These are phyloP conservation scores for Yamadazyma kitorensis DNA, from an alignment of 805 yeast species.

Conservation along the genomic window DNA sequence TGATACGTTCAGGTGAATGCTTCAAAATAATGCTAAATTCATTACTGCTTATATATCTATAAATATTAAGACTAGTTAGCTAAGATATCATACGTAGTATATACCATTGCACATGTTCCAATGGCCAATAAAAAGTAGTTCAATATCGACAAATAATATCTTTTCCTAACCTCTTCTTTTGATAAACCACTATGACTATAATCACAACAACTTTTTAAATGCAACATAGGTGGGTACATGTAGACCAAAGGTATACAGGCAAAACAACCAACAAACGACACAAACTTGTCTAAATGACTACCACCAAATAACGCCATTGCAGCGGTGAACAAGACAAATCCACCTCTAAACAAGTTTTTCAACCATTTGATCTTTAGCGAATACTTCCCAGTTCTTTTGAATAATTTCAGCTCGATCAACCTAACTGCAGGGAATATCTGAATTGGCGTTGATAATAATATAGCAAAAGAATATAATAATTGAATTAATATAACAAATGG, in stretches of 20 bases:
- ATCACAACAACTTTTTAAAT: slow-evolving; percentile 50
- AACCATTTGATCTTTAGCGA: slow-evolving; percentile 57
- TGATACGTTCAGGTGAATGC: slow-evolving; percentile 11
- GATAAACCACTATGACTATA: slow-evolving; percentile 1
- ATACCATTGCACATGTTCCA: slow-evolving; percentile 62
- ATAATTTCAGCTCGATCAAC: slow-evolving; percentile 62
- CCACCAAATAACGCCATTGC: slow-evolving; percentile 66
- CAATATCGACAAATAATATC: slow-evolving; percentile 35
- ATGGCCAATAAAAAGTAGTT: slow-evolving; percentile 51
- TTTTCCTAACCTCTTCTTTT: slow-evolving; percentile 25
- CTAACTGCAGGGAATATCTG: slow-evolving; percentile 79
- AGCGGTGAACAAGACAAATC: slow-evolving; percentile 53
- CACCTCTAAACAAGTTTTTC: slow-evolving; percentile 57
- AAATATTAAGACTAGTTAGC: neutral
- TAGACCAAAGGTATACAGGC: slow-evolving; percentile 85
- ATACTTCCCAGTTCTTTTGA: slow-evolving; percentile 54
- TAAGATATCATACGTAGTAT: slow-evolving; percentile 63
- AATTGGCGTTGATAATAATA: slow-evolving; percentile 74
- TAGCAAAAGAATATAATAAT: slow-evolving; percentile 70
- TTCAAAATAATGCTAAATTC: neutral
- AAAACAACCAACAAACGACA: slow-evolving; percentile 78
- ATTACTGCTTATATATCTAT: neutral
- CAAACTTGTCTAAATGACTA: slow-evolving; percentile 66
- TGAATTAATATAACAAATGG: slow-evolving; percentile 62
- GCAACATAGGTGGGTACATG: slow-evolving; percentile 81